Base-by-base conservation (phyloP, 2,329 filamentous ascomycete species). In the Claviceps spartinae region DNA sequence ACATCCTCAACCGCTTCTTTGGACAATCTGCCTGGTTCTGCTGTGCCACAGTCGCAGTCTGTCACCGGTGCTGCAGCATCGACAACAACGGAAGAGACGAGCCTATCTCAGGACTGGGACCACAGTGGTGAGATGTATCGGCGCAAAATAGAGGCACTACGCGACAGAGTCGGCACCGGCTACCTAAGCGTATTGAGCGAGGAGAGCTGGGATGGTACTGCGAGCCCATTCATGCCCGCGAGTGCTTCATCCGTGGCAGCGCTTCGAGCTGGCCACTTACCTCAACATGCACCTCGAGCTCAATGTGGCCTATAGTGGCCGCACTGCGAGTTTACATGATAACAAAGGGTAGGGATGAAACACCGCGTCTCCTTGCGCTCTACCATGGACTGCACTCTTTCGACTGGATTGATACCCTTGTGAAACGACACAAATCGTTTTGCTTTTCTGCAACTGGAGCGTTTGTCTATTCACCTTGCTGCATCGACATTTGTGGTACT, bases 131-230 rank as follows among this genome's bases (percentile, higher is more conserved):
- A 93, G 61, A 72, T 87, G 7, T 97, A 95, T 67, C 82, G 86
- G 53, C 86, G 86, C 65, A 93, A 93, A 67, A 85, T 97, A 51
- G 89, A 95, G 66, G 82, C 86, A 3, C 71, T 96, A 51, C 84
- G 89, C 55, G 85, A 85, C 61, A 88, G 91, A 61, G 83, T 95
- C 57, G 90, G 90, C 36, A 88, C 83, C 60, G 86, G 83, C 40
- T 98, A 95, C 77, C 77, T 98, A 41, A 90, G 83, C 56, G 88
- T 86, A 14, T 73, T 97, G 49, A 85, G 86, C 54, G 90, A 95
- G 61, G 86, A 93, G 65, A 75, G 70, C 43, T 83, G 80, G 79
- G 75, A 81, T 55, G 59, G 70, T 6, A 67, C 66, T 46, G 67
- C 67, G 44, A 56, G 55, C 7, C 52, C 57, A 46, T 61, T 57